Percentiles rank a stretch among this genome's conserved stretches.
phyloP scores from a whole-genome alignment of 106 monocot genomes.

The Narthecium ossifragum region DNA sequence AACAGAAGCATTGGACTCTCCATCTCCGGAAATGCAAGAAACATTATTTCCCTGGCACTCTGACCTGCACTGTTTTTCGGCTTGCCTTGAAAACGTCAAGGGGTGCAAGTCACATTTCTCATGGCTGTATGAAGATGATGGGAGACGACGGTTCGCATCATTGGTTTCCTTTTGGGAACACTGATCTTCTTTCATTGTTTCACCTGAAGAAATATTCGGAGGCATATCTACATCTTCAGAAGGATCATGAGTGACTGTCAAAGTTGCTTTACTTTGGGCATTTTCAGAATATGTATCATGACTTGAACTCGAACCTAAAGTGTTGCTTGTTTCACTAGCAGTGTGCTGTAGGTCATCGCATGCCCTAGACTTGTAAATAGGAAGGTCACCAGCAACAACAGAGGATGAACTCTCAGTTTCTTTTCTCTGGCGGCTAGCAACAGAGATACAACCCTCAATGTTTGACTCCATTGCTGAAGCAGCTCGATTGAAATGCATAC shows the following conservation, averaged over 20 bases:
- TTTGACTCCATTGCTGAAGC: slow-evolving; percentile 40
- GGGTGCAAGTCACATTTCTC: not conserved
- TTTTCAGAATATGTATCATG: slow-evolving; percentile 36
- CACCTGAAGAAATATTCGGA: slow-evolving; percentile 9
- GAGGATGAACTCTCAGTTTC: slow-evolving; percentile 37
- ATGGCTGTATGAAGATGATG: slow-evolving; percentile 2
- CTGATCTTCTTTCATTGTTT: slow-evolving; percentile 12
- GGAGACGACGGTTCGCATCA: not conserved
- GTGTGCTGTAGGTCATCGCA: slow-evolving; percentile 13
- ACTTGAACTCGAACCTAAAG: slow-evolving; percentile 30
- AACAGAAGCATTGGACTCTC: slow-evolving; percentile 21
- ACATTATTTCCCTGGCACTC: slow-evolving; percentile 40
- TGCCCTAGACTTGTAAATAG: slow-evolving; percentile 19
- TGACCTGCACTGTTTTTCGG: slow-evolving; percentile 14
- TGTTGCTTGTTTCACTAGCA: slow-evolving; percentile 35
- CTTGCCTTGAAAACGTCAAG: slow-evolving; percentile 2
- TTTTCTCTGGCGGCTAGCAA: slow-evolving; percentile 18
- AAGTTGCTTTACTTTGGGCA: slow-evolving; percentile 37
- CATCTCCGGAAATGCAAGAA: slow-evolving; percentile 29
- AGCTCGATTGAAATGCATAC: slow-evolving; percentile 50
- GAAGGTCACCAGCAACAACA: slow-evolving; percentile 9
- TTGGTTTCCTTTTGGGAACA: not conserved
- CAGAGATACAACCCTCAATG: slow-evolving; percentile 33
- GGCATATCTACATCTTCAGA: slow-evolving; percentile 54
- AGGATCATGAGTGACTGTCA: slow-evolving; percentile 26